Conservation (phyloP, 2,329 filamentous ascomycete species). For the Leptographium galeiforme region DNA sequence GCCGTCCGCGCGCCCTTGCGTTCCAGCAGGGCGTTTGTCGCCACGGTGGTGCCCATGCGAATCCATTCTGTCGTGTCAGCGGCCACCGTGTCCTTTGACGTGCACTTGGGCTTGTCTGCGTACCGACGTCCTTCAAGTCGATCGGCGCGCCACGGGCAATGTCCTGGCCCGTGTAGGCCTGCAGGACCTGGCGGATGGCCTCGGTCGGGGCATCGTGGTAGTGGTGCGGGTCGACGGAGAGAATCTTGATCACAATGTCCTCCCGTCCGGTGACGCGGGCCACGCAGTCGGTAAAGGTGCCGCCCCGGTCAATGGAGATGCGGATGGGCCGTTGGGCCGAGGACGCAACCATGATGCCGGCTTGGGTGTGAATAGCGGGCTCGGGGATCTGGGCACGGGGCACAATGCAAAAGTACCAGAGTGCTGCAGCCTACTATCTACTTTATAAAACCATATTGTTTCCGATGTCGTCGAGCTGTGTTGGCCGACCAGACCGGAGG, state of each 20-base stretch:
- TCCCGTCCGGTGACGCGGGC: constrained; percentile 18
- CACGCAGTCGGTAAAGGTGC: constrained; percentile 13
- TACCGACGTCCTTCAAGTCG: not conserved
- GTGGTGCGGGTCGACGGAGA: constrained; percentile 73
- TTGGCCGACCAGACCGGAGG: too few species aligned
- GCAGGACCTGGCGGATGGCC: constrained; percentile 75
- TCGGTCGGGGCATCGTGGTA: constrained; percentile 87
- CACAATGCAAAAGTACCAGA: too few species aligned
- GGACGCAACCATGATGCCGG: not conserved
- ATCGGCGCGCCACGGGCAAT: constrained; percentile 57
- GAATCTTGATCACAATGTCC: constrained; percentile 28
- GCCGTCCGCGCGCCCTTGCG: constrained; percentile 82
- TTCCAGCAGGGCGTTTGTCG: constrained; percentile 82
- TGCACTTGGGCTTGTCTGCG: constrained; percentile 23
- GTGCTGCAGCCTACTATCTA: too few species aligned
- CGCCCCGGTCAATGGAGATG: constrained; percentile 4
- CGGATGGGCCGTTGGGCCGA: not conserved
- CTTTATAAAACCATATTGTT: too few species aligned
- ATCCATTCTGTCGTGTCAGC: constrained; percentile 42
- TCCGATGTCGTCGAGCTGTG: too few species aligned
- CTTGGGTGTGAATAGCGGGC: not conserved
- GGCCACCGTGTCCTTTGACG: too few species aligned
- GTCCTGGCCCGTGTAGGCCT: constrained; percentile 58
- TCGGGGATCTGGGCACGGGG: not conserved
- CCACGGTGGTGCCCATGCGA: constrained; percentile 90